A percentile compares a stretch with the other conserved stretches of the same genome.
These are phyloP conservation scores for Erigeron canadensis DNA, from an alignment of 129 eudicot species.

Conservation along the genomic window DNA sequence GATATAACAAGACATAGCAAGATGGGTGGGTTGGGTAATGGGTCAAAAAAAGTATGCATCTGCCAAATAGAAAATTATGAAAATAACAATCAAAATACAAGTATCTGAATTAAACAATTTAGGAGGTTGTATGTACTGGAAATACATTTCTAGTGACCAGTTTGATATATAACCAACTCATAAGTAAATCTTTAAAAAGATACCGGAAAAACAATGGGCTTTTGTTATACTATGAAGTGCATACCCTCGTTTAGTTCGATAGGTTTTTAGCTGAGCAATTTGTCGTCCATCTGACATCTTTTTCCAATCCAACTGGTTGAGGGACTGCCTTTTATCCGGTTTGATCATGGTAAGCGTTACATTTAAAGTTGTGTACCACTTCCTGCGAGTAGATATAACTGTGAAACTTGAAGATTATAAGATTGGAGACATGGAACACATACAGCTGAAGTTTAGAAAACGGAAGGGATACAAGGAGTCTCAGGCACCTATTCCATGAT, in stretches of 20 bases:
- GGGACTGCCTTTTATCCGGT: slow-evolving; percentile 42
- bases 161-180: background rate
- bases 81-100: too few relatives aligned
- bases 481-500: slow-evolving; percentile 85
- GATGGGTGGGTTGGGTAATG: background rate
- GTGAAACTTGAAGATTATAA: background rate
- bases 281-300: slow-evolving; percentile 48
- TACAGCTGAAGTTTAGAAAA: slow-evolving; percentile 15
- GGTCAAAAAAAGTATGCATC: background rate
- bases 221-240: background rate
- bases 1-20: background rate
- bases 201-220: background rate
- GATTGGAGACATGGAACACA: background rate
- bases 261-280: slow-evolving; percentile 51
- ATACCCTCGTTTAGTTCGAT: slow-evolving; percentile 78
- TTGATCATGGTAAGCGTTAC: background rate
- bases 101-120: background rate
- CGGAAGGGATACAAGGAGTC: slow-evolving; percentile 56
- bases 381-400: background rate
- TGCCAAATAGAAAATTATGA: background rate
- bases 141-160: background rate
- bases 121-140: background rate
- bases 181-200: background rate
- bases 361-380: background rate
- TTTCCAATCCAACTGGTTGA: slow-evolving; percentile 55